Conservation (phyloP, 495 filamentous ascomycete species). For the Umbilicaria muhlenbergii region DNA sequence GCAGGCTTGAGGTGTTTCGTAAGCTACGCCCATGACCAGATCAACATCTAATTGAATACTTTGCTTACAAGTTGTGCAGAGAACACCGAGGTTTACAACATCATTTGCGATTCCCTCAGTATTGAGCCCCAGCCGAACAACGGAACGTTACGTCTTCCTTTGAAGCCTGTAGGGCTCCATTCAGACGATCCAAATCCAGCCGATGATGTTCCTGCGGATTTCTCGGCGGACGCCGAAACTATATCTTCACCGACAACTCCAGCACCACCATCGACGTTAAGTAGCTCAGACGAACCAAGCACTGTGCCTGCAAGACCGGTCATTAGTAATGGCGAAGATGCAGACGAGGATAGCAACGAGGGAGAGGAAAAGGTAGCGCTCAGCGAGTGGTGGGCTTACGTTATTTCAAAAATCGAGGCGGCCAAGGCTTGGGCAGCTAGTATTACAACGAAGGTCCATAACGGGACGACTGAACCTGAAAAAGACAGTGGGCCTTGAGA, state of each 20-base stretch:
- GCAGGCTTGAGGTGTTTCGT: constrained; percentile 71
- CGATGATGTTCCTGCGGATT: constrained; percentile 24
- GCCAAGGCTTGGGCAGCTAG: constrained; percentile 9
- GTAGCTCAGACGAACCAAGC: neutral
- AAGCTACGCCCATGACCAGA: constrained; percentile 23
- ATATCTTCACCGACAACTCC: neutral
- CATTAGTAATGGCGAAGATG: neutral
- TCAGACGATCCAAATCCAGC: constrained; percentile 25
- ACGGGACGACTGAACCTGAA: no score
- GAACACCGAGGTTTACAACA: constrained; percentile 92
- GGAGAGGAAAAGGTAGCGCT: constrained; percentile 3
- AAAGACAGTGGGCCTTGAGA: no score
- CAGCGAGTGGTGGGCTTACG: constrained; percentile 5
- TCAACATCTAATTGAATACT: constrained; percentile 8
- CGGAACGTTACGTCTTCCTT: constrained; percentile 50
- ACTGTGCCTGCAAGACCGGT: no score
- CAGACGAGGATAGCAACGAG: neutral
- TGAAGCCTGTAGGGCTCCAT: constrained; percentile 55
- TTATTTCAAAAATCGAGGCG: constrained; percentile 9
- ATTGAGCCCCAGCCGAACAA: constrained; percentile 30
- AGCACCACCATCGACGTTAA: neutral
- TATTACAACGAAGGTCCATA: no score
- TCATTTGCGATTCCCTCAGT: constrained; percentile 47
- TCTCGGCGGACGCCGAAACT: constrained; percentile 1
- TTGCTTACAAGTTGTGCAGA: constrained; percentile 27